These are phyloP conservation scores for Decorospora gaudefroyi DNA, from an alignment of 2,329 filamentous ascomycete species.

Conservation along the genomic window DNA sequence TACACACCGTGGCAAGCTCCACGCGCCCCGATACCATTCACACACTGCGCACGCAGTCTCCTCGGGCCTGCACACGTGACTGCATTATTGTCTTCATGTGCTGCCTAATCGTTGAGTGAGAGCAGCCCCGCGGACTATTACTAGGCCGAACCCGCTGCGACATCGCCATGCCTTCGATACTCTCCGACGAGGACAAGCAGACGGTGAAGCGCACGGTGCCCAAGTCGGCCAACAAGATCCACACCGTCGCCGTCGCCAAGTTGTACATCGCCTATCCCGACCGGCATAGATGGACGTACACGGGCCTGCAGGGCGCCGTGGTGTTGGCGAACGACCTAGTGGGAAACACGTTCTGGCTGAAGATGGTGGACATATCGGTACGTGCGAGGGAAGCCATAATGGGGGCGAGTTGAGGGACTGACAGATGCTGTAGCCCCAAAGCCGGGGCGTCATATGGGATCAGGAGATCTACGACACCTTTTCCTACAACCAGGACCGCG, in stretches of 20 bases:
- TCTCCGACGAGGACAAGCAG: conserved; percentile 93
- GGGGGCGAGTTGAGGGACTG: conserved; percentile 13
- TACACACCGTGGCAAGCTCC: conserved; percentile 24
- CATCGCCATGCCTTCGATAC: conserved; percentile 62
- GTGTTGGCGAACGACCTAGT: conserved; percentile 93
- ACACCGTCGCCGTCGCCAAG: conserved; percentile 88
- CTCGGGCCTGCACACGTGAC: conserved; percentile 12
- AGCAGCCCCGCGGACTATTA: conserved; percentile 32
- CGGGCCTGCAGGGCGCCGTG: conserved; percentile 86
- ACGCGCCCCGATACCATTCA: conserved; percentile 16
- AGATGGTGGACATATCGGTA: conserved; percentile 95
- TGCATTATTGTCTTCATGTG: conserved; percentile 34
- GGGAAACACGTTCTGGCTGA: conserved; percentile 95
- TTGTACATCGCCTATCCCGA: conserved; percentile 93
- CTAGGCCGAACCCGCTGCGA: conserved; percentile 14
- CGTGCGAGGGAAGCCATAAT: conserved; percentile 42
- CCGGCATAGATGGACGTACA: conserved; percentile 86
- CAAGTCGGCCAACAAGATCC: conserved; percentile 95
- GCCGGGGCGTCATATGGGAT: conserved; percentile 42
- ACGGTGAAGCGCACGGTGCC: conserved; percentile 93
- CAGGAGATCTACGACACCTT: conserved; percentile 97
- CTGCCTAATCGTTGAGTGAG: conserved; percentile 32
- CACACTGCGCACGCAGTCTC: conserved; percentile 10
- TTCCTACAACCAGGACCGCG: conserved; percentile 93
- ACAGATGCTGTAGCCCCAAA: conserved; percentile 60